Conservation (phyloP, 495 filamentous ascomycete species). For the Neurospora sublineolata region DNA sequence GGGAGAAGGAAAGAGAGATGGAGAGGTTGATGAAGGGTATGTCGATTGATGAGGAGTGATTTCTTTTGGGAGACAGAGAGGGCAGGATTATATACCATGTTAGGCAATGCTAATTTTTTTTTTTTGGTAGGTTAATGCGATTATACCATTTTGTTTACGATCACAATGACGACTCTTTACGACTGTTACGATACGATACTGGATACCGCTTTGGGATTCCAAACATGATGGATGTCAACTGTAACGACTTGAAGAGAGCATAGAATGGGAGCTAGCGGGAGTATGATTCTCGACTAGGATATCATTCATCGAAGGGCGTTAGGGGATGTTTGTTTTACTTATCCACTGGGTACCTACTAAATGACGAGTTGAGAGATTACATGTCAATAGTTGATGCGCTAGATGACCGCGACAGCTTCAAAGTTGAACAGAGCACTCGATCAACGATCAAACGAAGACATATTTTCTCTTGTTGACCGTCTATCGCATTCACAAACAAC, state of each 20-base stretch:
- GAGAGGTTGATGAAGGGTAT: slow-evolving; percentile 2
- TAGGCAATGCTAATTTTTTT: neutral
- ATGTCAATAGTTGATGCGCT: no score
- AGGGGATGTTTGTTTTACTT: no score
- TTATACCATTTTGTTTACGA: neutral
- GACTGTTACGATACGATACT: neutral
- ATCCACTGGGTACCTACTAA: no score
- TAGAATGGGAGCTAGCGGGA: neutral
- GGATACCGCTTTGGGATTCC: neutral
- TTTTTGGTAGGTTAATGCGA: neutral
- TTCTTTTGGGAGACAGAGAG: neutral
- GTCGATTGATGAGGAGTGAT: neutral
- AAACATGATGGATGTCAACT: neutral
- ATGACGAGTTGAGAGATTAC: no score
- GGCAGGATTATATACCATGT: neutral
- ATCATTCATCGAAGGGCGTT: no score
- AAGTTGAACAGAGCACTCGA: no score
- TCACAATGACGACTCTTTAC: neutral
- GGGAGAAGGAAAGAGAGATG: slow-evolving; percentile 7
- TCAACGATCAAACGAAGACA: no score
- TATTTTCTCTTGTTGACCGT: neutral
- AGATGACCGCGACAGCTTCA: no score
- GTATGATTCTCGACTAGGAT: neutral
- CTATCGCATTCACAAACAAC: neutral
- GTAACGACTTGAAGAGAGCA: neutral